phyloP scores from a whole-genome alignment of 768 basidiomycete genomes.

The Pseudohyphozyma bogoriensis region DNA sequence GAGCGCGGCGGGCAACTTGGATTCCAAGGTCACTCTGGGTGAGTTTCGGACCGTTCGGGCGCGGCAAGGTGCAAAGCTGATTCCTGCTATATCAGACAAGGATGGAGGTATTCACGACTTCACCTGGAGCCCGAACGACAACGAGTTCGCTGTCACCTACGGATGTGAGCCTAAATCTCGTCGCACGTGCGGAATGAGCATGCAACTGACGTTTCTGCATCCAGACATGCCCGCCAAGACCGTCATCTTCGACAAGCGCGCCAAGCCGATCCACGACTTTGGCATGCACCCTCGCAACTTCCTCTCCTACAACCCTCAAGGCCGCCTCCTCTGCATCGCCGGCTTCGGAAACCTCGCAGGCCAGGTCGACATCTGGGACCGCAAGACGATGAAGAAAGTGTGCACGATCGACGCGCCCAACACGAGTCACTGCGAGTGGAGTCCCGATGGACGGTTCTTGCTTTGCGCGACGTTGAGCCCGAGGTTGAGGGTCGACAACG shows the following conservation, averaged over 20 bases:
- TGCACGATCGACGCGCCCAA: slow-evolving; percentile 79
- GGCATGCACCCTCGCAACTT: slow-evolving; percentile 83
- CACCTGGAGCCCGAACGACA: slow-evolving; percentile 72
- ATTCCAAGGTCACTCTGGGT: slow-evolving; percentile 61
- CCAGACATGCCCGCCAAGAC: slow-evolving; percentile 91
- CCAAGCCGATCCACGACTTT: slow-evolving; percentile 78
- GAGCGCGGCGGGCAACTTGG: slow-evolving; percentile 84
- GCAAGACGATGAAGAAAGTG: slow-evolving; percentile 69
- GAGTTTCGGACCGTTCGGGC: slow-evolving; percentile 6
- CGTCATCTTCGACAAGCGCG: slow-evolving; percentile 82
- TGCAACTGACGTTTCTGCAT: neutral
- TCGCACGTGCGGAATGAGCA: slow-evolving; percentile 3
- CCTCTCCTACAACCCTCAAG: slow-evolving; percentile 89
- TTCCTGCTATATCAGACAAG: slow-evolving; percentile 56
- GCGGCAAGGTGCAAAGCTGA: neutral
- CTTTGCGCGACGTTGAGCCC: slow-evolving; percentile 94
- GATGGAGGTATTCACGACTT: slow-evolving; percentile 98
- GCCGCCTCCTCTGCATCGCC: slow-evolving; percentile 71
- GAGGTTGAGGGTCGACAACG: slow-evolving; percentile 90
- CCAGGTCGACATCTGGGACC: slow-evolving; percentile 83
- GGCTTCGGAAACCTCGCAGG: slow-evolving; percentile 97
- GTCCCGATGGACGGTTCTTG: slow-evolving; percentile 81
- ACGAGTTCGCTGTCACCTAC: slow-evolving; percentile 93
- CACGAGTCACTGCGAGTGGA: slow-evolving; percentile 91
- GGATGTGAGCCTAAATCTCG: slow-evolving; percentile 57